Evolutionary conservation across 768 basidiomycete genomes (phyloP).

Genomic region (Hydnum rufescens): DNA sequence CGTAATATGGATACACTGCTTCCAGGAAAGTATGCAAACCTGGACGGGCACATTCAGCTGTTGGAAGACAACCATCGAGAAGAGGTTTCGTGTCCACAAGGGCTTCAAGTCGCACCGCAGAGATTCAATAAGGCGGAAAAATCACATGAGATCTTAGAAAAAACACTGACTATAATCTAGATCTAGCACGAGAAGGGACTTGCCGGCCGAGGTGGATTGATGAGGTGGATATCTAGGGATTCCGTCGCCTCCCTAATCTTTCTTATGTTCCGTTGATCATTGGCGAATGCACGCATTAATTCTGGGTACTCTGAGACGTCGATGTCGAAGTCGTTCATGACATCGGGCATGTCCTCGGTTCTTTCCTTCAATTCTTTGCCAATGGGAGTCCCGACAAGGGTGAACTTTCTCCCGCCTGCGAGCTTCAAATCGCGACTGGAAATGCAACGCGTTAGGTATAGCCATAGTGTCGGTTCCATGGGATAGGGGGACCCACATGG

Average conservation of each 20-base stretch:
- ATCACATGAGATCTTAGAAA: background rate
- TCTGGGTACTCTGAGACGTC: conserved; percentile 50
- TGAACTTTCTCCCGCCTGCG: conserved; percentile 48
- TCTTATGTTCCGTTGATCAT: conserved; percentile 63
- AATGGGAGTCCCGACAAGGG: conserved; percentile 69
- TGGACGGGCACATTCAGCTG: conserved; percentile 66
- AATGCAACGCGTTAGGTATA: conserved; percentile 2
- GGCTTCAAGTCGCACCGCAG: conserved; percentile 23
- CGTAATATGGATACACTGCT: conserved; percentile 61
- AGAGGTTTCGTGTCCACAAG: conserved; percentile 73
- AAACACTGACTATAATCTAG: conserved; percentile 58
- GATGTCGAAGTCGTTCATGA: conserved; percentile 65
- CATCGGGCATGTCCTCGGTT: conserved; percentile 45
- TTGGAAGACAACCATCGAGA: conserved; percentile 60
- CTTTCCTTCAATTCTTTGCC: conserved; percentile 75
- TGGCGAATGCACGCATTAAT: conserved; percentile 34
- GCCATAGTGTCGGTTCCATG: background rate
- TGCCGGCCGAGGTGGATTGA: conserved; percentile 57
- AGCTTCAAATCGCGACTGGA: conserved; percentile 40
- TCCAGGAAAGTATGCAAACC: conserved; percentile 69
- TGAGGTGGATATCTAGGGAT: conserved; percentile 46
- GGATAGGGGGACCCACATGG: conserved; percentile 24
- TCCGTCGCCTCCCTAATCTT: conserved; percentile 57
- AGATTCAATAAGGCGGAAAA: conserved; percentile 7
- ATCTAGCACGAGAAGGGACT: conserved; percentile 68